A percentile compares a stretch with the other conserved stretches of the same genome.
phyloP scores from a whole-genome alignment of 805 yeast species.

The Barnettozyma wickerhamii region DNA sequence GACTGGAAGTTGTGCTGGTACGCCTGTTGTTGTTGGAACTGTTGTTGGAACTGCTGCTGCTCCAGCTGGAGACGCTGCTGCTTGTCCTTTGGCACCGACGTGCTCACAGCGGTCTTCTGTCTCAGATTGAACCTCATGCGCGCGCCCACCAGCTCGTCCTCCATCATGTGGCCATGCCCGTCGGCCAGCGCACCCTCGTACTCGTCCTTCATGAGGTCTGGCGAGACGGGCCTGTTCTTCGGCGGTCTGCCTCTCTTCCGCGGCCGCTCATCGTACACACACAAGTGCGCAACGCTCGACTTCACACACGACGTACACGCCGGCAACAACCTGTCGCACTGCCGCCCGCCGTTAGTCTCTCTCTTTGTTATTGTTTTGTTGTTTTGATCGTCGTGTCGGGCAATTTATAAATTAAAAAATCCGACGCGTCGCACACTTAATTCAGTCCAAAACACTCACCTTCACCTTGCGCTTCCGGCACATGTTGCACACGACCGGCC shows the following conservation, averaged over 20 bases:
- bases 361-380: neutral
- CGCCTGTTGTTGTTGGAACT: constrained; percentile 15
- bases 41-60: constrained; percentile 19
- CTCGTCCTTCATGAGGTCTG: no score
- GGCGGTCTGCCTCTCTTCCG: constrained; percentile 9
- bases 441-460: constrained; percentile 17
- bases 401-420: constrained; percentile 6
- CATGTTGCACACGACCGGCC: constrained; percentile 26
- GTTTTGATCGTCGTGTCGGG: constrained; percentile 4
- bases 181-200: no score
- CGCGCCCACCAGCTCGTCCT: no score
- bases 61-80: constrained; percentile 4
- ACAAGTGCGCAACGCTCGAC: constrained; percentile 22
- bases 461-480: constrained; percentile 28
- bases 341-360: neutral
- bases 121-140: constrained; percentile 6
- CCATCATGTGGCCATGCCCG: no score
- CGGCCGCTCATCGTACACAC: constrained; percentile 23
- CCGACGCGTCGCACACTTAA: constrained; percentile 11
- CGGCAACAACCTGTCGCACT: constrained; percentile 28
- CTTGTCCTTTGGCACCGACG: constrained; percentile 6
- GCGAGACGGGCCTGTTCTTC: neutral
- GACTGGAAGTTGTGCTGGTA: constrained; percentile 17
- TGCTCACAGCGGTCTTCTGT: constrained; percentile 1
- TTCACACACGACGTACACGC: constrained; percentile 24